Conservation (phyloP, 176 grass and related monocot species). For the Juncus inflexus region DNA sequence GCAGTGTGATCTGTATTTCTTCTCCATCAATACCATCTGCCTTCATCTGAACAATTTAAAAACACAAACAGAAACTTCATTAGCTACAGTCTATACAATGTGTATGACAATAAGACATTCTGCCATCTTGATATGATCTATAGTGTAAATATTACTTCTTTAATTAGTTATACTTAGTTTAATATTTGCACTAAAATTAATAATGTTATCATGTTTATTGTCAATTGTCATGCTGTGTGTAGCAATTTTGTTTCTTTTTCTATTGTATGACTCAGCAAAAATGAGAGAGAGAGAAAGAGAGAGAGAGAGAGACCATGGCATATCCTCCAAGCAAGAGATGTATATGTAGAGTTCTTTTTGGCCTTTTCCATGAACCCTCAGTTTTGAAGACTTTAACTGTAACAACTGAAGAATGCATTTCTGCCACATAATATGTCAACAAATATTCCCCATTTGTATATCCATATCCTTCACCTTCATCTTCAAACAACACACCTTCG, state of each 20-base stretch:
- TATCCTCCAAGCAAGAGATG: slow-evolving; percentile 66
- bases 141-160: too few species aligned
- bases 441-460: slow-evolving; percentile 60
- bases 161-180: too few species aligned
- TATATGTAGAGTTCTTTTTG: slow-evolving; percentile 48
- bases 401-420: slow-evolving; percentile 47
- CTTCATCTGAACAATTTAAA: slow-evolving; percentile 38
- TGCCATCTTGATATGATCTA: too few species aligned
- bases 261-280: background rate
- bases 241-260: too few species aligned
- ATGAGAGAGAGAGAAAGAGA: background rate
- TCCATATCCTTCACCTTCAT: slow-evolving; percentile 66
- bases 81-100: too few species aligned
- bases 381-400: slow-evolving; percentile 50
- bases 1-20: slow-evolving; percentile 52
- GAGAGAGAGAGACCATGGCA: slow-evolving; percentile 51
- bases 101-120: too few species aligned
- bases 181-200: too few species aligned
- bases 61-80: too few species aligned
- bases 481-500: slow-evolving; percentile 68
- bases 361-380: slow-evolving; percentile 53
- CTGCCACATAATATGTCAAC: slow-evolving; percentile 64
- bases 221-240: too few species aligned
- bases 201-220: too few species aligned
- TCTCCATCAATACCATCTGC: slow-evolving; percentile 57